phyloP scores from a whole-genome alignment of 352 stramenopile genomes.

The Blastocystis sp. region DNA sequence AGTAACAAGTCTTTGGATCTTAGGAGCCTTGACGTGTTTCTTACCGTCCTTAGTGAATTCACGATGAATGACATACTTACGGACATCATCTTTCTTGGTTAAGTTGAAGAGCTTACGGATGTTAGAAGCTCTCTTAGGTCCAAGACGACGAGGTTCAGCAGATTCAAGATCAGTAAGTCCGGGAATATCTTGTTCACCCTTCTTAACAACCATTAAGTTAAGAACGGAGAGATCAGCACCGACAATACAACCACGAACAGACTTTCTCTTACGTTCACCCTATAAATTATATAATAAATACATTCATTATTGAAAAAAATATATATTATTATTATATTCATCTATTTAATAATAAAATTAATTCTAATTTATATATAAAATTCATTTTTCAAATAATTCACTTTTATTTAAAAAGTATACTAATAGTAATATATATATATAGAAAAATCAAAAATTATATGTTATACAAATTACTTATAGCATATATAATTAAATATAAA shows the following conservation, averaged over 20 bases:
- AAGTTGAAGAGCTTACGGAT: constrained; percentile 99
- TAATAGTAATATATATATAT: no score
- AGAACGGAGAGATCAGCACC: constrained; percentile 92
- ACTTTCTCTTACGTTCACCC: constrained; percentile 96
- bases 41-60: constrained; percentile 94
- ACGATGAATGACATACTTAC: constrained; percentile 93
- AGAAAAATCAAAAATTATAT: no score
- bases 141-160: constrained; percentile 74
- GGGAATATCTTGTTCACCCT: constrained; percentile 75
- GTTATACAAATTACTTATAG: no score
- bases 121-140: constrained; percentile 96
- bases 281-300: no score
- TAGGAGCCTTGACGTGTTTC: constrained; percentile 86
- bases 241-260: constrained; percentile 95
- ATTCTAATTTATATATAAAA: no score
- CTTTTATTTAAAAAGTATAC: no score
- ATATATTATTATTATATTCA: no score
- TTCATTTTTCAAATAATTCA: no score
- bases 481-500: no score
- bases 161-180: constrained; percentile 84
- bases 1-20: constrained; percentile 98
- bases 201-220: constrained; percentile 94
- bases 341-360: no score
- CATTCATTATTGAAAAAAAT: no score
- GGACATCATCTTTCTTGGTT: constrained; percentile 94